Evolutionary conservation across 1,284 basidiomycete genomes (phyloP).

Genomic region (Schizophyllum amplum): DNA sequence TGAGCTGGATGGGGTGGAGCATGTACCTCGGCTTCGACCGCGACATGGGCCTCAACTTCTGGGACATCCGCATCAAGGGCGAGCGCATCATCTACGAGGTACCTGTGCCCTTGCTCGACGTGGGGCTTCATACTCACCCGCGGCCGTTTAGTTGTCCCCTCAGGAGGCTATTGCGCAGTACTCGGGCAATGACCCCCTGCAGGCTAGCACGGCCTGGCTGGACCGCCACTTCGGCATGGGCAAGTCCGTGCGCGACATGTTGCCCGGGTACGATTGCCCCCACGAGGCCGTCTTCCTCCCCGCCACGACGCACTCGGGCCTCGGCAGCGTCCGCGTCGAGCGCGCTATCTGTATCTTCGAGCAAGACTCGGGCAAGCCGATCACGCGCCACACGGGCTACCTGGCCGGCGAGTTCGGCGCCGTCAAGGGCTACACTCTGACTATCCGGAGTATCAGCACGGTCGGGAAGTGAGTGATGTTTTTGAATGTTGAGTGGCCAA

Average conservation of each 20-base stretch:
- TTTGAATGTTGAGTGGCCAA: conserved; percentile 1
- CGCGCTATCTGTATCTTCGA: conserved; percentile 62
- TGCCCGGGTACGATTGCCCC: conserved; percentile 62
- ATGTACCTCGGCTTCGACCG: conserved; percentile 56
- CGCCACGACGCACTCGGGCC: conserved; percentile 40
- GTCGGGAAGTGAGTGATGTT: conserved; percentile 48
- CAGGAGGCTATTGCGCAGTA: conserved; percentile 61
- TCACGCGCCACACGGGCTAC: conserved; percentile 52
- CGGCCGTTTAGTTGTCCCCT: conserved; percentile 35
- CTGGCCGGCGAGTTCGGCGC: conserved; percentile 45
- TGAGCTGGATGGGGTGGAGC: conserved; percentile 61
- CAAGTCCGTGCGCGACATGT: conserved; percentile 41
- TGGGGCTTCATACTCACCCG: not conserved
- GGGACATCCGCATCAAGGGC: conserved; percentile 55
- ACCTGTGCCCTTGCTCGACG: not conserved
- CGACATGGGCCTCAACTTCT: conserved; percentile 60
- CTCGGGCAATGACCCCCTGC: conserved; percentile 57
- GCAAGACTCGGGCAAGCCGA: conserved; percentile 46
- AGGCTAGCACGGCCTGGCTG: conserved; percentile 55
- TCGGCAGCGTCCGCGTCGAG: conserved; percentile 34
- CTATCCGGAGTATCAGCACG: conserved; percentile 47
- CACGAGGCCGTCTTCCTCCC: conserved; percentile 51
- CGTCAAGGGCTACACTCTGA: conserved; percentile 50
- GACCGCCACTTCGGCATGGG: conserved; percentile 65
- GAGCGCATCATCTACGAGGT: conserved; percentile 62